A percentile compares a stretch with the other conserved stretches of the same genome.
Evolutionary conservation across 768 basidiomycete genomes (phyloP).

Genomic region (Phlebiopsis gigantea): DNA sequence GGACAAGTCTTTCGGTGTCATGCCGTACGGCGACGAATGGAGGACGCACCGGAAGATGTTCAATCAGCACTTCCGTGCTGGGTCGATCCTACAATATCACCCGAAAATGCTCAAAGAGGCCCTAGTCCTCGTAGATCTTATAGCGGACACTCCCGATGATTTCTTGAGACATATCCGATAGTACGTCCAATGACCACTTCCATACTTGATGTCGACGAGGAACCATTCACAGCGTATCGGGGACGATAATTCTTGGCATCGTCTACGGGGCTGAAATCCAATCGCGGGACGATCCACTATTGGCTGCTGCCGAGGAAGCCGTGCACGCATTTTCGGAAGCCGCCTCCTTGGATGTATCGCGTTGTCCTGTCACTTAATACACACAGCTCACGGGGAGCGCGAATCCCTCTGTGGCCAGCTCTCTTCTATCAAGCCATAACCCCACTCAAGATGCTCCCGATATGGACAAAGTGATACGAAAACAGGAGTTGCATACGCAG

Average conservation of each 20-base stretch:
- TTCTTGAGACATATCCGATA: not conserved
- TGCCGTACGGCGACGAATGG: constrained; percentile 7
- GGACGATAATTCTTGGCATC: constrained; percentile 14
- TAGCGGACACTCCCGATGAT: not conserved
- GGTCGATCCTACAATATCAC: not conserved
- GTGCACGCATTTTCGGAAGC: no score
- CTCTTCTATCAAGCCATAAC: not conserved
- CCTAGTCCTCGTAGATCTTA: not conserved
- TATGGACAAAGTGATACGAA: not conserved
- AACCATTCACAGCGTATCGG: no score
- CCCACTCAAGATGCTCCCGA: not conserved
- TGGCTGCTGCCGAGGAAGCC: constrained; percentile 10
- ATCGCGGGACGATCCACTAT: constrained; percentile 12
- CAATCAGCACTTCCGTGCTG: constrained; percentile 7
- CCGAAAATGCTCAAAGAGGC: not conserved
- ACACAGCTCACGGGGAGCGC: not conserved
- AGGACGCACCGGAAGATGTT: not conserved
- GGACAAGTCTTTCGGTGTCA: not conserved
- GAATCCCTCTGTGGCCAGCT: not conserved
- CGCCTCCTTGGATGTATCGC: no score
- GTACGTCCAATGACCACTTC: not conserved
- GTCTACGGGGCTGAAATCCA: constrained; percentile 15
- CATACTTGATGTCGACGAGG: no score
- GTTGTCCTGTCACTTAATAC: not conserved
- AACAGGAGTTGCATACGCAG: not conserved